Evolutionary conservation across 2,329 filamentous ascomycete genomes (phyloP), one percentile per base, ranked within the genome.

Genomic region (Mollisia scopiformis): DNA sequence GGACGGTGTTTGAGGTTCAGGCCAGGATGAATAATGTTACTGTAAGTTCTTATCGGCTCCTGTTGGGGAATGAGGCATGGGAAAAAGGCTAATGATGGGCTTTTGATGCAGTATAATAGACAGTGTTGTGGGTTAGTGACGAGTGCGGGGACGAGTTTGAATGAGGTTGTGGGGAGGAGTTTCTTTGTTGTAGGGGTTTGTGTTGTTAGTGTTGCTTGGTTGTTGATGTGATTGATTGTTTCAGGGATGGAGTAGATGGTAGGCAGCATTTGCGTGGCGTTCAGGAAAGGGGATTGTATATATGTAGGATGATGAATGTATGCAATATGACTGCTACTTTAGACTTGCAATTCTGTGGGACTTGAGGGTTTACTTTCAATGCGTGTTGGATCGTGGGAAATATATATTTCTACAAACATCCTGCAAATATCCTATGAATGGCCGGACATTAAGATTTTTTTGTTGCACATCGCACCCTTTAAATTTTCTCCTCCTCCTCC

Each of bases 1-100:
- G 92, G 1, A 90, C 89, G 2, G 91, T 95, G 10, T 96, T 96
- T 70, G 82, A 89, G 71, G 88, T 90, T 21, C 89, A 88, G 0
- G 89, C 89, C 0, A 71, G 76, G 60, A 84, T 86, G 67, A 95
- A 94, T 74, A 87, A 88, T 62, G 90, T 95, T 21, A 43, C 39
- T 23, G 39, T 43, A 43, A 43, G 39, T 43, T n/a, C 11, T 19
- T n/a, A n/a, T n/a, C n/a, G 2, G 4, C n/a, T 43, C n/a, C n/a
- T 43, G n/a, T n/a, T n/a, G n/a, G n/a, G n/a, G n/a, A n/a, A n/a
- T n/a, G n/a, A n/a, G n/a, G n/a, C n/a, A n/a, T n/a, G n/a, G n/a
- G n/a, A n/a, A n/a, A n/a, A n/a, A n/a, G 21, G 2, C 14, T n/a
- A 13, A 5, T 13, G n/a, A 25, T 3, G 6, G 16, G 16, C 10